A percentile compares a stretch with the other conserved stretches of the same genome.
Evolutionary conservation across 441 rosid species (phyloP).

Genomic region (Croton laevigatus): DNA sequence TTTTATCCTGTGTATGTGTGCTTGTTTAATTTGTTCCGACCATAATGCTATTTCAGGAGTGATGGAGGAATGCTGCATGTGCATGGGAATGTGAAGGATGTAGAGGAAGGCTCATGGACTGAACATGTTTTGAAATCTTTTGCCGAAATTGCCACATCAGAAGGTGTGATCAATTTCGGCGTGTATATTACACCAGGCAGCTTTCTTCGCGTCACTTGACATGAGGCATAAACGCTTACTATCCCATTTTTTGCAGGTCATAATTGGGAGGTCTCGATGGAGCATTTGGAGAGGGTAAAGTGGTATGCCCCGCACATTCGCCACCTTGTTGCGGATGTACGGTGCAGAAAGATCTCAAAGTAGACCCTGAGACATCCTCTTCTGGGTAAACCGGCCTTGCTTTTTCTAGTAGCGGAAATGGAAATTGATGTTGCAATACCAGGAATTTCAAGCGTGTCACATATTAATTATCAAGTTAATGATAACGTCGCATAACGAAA

Average conservation of each 20-base stretch:
- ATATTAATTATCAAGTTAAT: not conserved
- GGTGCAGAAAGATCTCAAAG: constrained; percentile 44
- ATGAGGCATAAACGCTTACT: not conserved
- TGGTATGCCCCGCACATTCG: constrained; percentile 93
- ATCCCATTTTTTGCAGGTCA: constrained; percentile 40
- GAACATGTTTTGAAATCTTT: constrained; percentile 53
- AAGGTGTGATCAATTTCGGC: constrained; percentile 46
- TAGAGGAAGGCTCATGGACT: constrained; percentile 59
- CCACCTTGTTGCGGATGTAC: constrained; percentile 82
- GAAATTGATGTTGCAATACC: not conserved
- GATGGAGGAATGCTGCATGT: constrained; percentile 78
- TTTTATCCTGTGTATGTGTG: not conserved
- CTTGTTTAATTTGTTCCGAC: constrained; percentile 6
- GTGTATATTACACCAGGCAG: not conserved
- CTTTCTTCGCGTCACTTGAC: not conserved
- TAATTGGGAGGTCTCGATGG: constrained; percentile 65
- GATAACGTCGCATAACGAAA: not conserved
- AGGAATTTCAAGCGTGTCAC: not conserved
- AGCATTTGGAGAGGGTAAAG: constrained; percentile 84
- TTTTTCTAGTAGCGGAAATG: not conserved
- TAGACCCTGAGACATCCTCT: not conserved
- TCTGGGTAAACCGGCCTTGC: not conserved
- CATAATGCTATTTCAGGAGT: constrained; percentile 42
- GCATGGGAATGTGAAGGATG: constrained; percentile 82
- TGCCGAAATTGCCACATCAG: constrained; percentile 55